Conservation (phyloP, 257 asterid genomes). For the Gentiana straminea region DNA sequence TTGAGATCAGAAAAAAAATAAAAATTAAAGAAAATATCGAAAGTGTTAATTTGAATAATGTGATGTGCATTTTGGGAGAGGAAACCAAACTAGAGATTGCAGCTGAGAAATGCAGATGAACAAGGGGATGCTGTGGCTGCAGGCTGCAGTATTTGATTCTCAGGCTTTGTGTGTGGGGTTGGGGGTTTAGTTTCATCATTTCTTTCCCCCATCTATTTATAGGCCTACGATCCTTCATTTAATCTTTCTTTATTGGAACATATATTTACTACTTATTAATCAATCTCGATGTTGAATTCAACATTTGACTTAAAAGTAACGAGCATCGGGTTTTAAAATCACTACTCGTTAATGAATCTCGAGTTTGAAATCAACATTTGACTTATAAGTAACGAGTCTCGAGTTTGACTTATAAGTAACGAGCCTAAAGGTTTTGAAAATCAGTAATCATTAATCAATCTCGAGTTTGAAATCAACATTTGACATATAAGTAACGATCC, state of each 20-base stretch:
- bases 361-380: too few relatives aligned
- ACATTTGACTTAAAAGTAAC: too few relatives aligned
- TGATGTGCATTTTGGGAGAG: constrained; percentile 10
- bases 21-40: not conserved
- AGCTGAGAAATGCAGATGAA: constrained; percentile 64
- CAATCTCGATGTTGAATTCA: too few relatives aligned
- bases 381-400: too few relatives aligned
- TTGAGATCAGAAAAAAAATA: not conserved
- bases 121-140: constrained; percentile 10
- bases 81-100: constrained; percentile 24
- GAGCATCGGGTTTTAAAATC: too few relatives aligned
- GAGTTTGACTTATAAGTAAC: too few relatives aligned
- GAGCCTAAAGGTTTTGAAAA: too few relatives aligned
- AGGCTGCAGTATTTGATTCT: constrained; percentile 4
- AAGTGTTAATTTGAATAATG: not conserved
- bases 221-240: not conserved
- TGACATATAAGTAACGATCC: too few relatives aligned
- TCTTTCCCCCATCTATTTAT: not conserved
- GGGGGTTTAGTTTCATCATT: not conserved
- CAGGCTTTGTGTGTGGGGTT: constrained; percentile 11
- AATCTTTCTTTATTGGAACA: not conserved
- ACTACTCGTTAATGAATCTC: too few relatives aligned
- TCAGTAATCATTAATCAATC: too few relatives aligned
- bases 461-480: too few relatives aligned
- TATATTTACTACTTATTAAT: too few relatives aligned